Evolutionary conservation across 225 moss, liverwort and hornwort genomes (phyloP).

Genomic region (Thuidium tamariscinum): DNA sequence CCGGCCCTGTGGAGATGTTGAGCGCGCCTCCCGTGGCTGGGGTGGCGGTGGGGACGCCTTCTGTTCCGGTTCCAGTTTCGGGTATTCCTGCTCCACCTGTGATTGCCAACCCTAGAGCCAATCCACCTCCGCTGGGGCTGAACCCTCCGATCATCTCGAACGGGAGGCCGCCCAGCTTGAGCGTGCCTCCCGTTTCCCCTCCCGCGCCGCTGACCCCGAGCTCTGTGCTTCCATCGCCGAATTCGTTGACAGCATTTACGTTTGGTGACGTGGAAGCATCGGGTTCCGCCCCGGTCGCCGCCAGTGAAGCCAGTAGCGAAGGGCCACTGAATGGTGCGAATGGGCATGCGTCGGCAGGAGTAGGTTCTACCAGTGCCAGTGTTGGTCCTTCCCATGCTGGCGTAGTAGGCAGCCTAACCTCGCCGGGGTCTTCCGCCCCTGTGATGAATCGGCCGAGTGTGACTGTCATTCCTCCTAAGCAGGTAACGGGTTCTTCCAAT

Average conservation of each 20-base stretch:
- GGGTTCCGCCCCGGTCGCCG: constrained; percentile 21
- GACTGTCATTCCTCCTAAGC: constrained; percentile 47
- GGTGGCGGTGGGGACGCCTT: neutral
- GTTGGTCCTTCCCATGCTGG: constrained; percentile 3
- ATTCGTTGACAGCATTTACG: constrained; percentile 37
- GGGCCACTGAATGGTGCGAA: constrained; percentile 22
- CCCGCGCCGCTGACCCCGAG: constrained; percentile 22
- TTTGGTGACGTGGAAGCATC: constrained; percentile 92
- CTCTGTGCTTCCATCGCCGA: constrained; percentile 41
- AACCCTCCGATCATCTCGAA: constrained; percentile 19
- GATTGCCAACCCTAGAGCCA: constrained; percentile 12
- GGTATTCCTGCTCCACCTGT: constrained; percentile 15
- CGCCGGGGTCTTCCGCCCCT: constrained; percentile 14
- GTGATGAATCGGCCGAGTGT: constrained; percentile 31
- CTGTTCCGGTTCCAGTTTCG: constrained; percentile 18
- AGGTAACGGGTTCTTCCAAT: constrained; percentile 26
- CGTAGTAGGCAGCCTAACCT: constrained; percentile 16
- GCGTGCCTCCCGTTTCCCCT: constrained; percentile 34
- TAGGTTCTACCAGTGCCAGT: constrained; percentile 12
- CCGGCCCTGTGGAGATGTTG: constrained; percentile 19
- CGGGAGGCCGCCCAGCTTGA: constrained; percentile 41
- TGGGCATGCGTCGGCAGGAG: constrained; percentile 30
- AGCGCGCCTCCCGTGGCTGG: constrained; percentile 16
- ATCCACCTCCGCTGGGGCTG: constrained; percentile 26
- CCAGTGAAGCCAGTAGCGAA: constrained; percentile 23